A percentile compares a stretch with the other conserved stretches of the same genome.
Evolutionary conservation across 2,329 filamentous ascomycete species (phyloP).

Genomic region (Akanthomyces muscarius): DNA sequence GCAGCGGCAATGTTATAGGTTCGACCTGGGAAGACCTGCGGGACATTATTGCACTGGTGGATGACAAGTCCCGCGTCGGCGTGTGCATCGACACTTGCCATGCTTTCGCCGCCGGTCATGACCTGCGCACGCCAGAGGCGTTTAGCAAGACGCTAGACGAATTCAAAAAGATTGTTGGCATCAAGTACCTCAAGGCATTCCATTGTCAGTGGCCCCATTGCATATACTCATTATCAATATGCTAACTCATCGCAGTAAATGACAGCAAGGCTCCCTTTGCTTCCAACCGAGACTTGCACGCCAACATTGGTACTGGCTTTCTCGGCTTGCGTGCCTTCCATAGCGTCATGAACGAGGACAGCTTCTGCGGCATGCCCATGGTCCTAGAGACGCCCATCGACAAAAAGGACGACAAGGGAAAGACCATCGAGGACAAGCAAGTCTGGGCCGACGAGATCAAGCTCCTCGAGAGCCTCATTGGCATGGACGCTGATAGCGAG

Average conservation of each 20-base stretch:
- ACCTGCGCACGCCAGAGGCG: constrained; percentile 69
- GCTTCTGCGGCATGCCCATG: constrained; percentile 78
- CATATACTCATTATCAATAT: not conserved
- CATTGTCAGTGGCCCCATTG: constrained; percentile 46
- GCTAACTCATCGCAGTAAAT: constrained; percentile 57
- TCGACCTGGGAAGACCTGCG: constrained; percentile 80
- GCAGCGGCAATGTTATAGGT: constrained; percentile 81
- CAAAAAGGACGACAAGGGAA: constrained; percentile 59
- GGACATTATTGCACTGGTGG: constrained; percentile 74
- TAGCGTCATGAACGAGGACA: constrained; percentile 77
- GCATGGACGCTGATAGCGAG: constrained; percentile 70
- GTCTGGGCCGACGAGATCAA: constrained; percentile 96
- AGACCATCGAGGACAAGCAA: constrained; percentile 69
- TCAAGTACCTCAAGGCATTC: constrained; percentile 75
- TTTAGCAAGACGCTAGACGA: constrained; percentile 70
- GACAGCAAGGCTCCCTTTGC: constrained; percentile 87
- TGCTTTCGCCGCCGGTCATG: constrained; percentile 90
- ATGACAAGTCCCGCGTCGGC: constrained; percentile 79
- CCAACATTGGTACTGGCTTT: constrained; percentile 94
- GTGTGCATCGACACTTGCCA: constrained; percentile 98
- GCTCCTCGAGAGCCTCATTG: constrained; percentile 81
- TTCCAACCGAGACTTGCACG: constrained; percentile 83
- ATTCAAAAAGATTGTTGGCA: constrained; percentile 75
- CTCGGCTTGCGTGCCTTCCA: constrained; percentile 88
- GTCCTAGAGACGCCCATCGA: constrained; percentile 96